Evolutionary conservation across 1,139 yeast species (phyloP).

Genomic region (Candida gigantensis): DNA sequence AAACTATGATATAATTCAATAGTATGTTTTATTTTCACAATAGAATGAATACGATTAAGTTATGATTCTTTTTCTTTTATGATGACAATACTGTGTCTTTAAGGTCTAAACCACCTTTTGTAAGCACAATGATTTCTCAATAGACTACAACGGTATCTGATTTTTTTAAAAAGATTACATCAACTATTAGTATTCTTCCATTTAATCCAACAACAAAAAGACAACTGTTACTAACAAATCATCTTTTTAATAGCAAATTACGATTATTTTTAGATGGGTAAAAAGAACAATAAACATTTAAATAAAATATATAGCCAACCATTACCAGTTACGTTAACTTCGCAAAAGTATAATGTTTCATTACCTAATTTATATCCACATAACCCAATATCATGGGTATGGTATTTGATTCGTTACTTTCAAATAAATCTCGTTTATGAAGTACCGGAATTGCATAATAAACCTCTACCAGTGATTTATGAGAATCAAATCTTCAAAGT

Average conservation of each 20-base stretch:
- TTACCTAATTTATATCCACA: constrained; percentile 53
- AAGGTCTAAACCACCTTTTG: constrained; percentile 53
- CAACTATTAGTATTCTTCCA: not conserved
- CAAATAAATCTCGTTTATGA: constrained; percentile 22
- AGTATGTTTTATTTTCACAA: no score
- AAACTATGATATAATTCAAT: not conserved
- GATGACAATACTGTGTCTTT: constrained; percentile 45
- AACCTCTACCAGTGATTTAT: constrained; percentile 25
- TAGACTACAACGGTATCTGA: constrained; percentile 99
- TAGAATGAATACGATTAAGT: no score
- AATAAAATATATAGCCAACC: constrained; percentile 42
- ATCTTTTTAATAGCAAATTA: no score
- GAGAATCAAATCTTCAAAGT: constrained; percentile 48
- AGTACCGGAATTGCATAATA: constrained; percentile 27
- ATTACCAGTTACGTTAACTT: constrained; percentile 50
- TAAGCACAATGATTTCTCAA: constrained; percentile 79
- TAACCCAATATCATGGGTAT: constrained; percentile 63
- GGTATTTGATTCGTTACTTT: constrained; percentile 38
- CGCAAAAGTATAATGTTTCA: constrained; percentile 29
- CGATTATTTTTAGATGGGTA: no score
- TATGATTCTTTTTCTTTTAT: constrained; percentile 26
- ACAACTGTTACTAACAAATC: no score
- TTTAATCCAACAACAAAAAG: constrained; percentile 1
- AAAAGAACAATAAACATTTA: constrained; percentile 23
- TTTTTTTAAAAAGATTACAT: constrained; percentile 7